phyloP scores from a whole-genome alignment of 345 rosid genomes.

The Aethionema arabicum region DNA sequence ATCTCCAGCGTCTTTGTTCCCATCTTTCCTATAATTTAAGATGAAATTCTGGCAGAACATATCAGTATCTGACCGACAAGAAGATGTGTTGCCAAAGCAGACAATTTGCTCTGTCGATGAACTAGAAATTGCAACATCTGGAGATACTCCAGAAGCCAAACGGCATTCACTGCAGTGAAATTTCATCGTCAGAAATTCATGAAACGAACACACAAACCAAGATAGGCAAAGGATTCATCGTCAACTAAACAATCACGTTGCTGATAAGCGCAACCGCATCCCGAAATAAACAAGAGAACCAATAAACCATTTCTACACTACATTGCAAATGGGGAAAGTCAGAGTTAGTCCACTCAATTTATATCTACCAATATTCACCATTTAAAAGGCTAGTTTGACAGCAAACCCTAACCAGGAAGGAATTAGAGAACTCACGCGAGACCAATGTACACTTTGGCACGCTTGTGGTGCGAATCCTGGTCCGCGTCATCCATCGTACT shows the following conservation, averaged over 20 bases:
- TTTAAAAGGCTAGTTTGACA: background rate
- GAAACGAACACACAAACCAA: slow-evolving; percentile 4
- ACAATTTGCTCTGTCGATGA: slow-evolving; percentile 38
- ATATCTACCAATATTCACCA: slow-evolving; percentile 1
- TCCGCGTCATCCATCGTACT: slow-evolving; percentile 38
- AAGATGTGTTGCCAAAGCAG: slow-evolving; percentile 39
- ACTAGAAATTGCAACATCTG: slow-evolving; percentile 43
- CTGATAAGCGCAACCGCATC: background rate
- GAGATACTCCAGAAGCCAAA: slow-evolving; percentile 31
- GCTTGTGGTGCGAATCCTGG: slow-evolving; percentile 63
- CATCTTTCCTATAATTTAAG: slow-evolving; percentile 55
- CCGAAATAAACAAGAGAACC: background rate
- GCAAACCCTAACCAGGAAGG: background rate
- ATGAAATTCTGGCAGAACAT: slow-evolving; percentile 56
- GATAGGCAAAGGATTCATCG: background rate
- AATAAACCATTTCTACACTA: background rate
- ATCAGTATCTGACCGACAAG: slow-evolving; percentile 41
- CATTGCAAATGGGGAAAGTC: background rate
- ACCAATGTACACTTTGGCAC: slow-evolving; percentile 69
- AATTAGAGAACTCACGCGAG: slow-evolving; percentile 46
- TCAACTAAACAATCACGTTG: slow-evolving; percentile 4
- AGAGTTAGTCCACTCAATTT: background rate
- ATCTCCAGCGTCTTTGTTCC: slow-evolving; percentile 50
- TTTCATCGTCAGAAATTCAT: slow-evolving; percentile 16
- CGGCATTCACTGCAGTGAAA: slow-evolving; percentile 43